These are phyloP conservation scores for Phytophthora foliorum DNA, from an alignment of 352 stramenopile genomes.

Conservation along the genomic window DNA sequence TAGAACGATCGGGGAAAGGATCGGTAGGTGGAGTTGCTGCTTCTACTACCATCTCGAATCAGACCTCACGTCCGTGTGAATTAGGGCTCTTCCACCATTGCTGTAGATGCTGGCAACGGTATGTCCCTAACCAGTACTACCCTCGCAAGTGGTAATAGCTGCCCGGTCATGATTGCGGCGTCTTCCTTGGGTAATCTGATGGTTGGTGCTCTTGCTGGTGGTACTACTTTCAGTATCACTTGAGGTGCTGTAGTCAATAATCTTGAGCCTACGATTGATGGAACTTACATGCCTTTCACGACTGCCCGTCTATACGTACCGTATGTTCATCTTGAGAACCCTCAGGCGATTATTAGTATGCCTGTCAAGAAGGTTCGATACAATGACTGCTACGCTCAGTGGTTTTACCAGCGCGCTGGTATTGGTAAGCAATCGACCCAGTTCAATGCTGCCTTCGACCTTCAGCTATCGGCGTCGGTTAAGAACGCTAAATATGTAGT, in stretches of 20 bases:
- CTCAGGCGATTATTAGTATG: slow-evolving; percentile 16
- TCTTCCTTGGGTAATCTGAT: no score
- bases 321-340: slow-evolving; percentile 13
- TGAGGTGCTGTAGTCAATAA: slow-evolving; percentile 7
- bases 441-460: slow-evolving; percentile 8
- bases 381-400: slow-evolving; percentile 14
- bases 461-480: slow-evolving; percentile 7
- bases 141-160: no score
- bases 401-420: slow-evolving; percentile 18
- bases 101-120: no score
- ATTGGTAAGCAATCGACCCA: slow-evolving; percentile 3
- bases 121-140: no score
- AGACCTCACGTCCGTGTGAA: no score
- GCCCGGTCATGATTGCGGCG: no score
- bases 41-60: no score
- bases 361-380: slow-evolving; percentile 21
- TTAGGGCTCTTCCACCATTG: no score
- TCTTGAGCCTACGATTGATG: slow-evolving; percentile 12
- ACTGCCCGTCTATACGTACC: slow-evolving; percentile 3
- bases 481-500: slow-evolving; percentile 18
- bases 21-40: no score
- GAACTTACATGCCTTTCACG: slow-evolving; percentile 16
- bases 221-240: not conserved
- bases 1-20: no score
- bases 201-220: no score